Base-by-base conservation (phyloP, 768 basidiomycete genomes). In the Melanogaster broomeanus region DNA sequence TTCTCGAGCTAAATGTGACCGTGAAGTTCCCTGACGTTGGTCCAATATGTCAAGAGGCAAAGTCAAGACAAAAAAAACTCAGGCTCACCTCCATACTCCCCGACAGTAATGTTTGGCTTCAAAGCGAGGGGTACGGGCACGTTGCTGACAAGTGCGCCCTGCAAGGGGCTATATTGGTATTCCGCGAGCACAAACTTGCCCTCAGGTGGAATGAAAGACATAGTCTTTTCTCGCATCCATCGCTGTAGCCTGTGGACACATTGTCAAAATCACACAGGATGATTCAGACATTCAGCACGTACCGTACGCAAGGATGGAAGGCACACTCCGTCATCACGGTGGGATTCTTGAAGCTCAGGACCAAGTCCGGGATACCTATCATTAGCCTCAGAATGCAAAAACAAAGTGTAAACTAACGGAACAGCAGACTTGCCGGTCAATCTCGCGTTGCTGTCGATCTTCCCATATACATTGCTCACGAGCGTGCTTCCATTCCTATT, bases 181-280 rank as follows among this genome's bases (percentile, higher is more conserved):
- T 93, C 89, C 63, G 87, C 81, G 18, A 97, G 75, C 8, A 79
- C 79, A 71, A 97, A 98, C 45, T 81, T 81, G 3, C 95, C 94
- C 60, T 98, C 95, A 5, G 95, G 95, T 6, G 95, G 95, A 19
- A 98, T 82, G 65, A 98, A 98, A 2, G 95, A 96, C 37, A 98
- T 72, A 1, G 77, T 70, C 60, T 82, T 87, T 62, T 90, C 85
- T 34, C 84, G 82, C 21, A 77, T 73, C 88, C 92, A 97, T 49
- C 85, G 84, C 61, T 82, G 85, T 22, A 95, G 74, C 33, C 93
- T 95, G 58, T 24, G 8, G 30, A 28, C 40, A 53, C 15, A 45
- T 49, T 24, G 53, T 56, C 48, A 58, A 35, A 10, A 57, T 30
- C 37, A 40, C 27, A 18, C 24, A 18, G 21, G 46, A 35, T 41